A percentile compares a stretch with the other conserved stretches of the same genome.
These are phyloP conservation scores for Ophiorrhiza pumila DNA, from an alignment of 257 asterid species.

Conservation along the genomic window DNA sequence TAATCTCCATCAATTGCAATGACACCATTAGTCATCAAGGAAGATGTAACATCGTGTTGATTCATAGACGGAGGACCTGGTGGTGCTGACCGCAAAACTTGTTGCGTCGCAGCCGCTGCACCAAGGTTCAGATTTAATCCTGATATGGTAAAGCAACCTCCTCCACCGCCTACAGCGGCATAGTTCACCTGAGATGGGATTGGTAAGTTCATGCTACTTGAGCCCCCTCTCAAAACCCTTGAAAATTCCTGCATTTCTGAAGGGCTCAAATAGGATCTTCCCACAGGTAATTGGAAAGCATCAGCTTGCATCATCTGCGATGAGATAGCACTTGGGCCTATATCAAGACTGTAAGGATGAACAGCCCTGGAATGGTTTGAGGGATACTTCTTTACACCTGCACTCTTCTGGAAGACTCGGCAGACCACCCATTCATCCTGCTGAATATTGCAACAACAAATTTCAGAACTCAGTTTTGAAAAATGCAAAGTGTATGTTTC, in stretches of 20 bases:
- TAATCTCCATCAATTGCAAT: constrained; percentile 27
- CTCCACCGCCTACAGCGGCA: constrained; percentile 7
- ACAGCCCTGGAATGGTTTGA: constrained; percentile 51
- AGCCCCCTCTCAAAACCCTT: constrained; percentile 33
- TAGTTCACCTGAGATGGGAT: constrained; percentile 49
- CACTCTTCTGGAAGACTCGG: constrained; percentile 83
- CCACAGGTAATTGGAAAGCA: constrained; percentile 40
- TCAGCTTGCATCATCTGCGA: constrained; percentile 47
- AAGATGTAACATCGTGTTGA: constrained; percentile 40
- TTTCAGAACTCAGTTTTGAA: neutral
- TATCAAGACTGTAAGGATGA: constrained; percentile 50
- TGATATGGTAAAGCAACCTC: constrained; percentile 60
- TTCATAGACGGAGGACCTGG: constrained; percentile 27
- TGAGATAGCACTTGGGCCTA: constrained; percentile 37
- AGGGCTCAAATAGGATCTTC: constrained; percentile 45
- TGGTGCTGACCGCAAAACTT: constrained; percentile 31
- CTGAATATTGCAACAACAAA: constrained; percentile 25
- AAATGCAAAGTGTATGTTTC: too few species aligned
- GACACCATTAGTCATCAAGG: constrained; percentile 31
- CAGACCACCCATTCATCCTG: constrained; percentile 98
- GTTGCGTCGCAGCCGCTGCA: constrained; percentile 36
- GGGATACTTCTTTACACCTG: constrained; percentile 59
- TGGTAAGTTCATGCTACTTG: constrained; percentile 43
- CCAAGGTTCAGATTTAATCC: constrained; percentile 73
- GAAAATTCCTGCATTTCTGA: constrained; percentile 59